Conservation (phyloP, 2,329 filamentous ascomycete species). For the Coniochaeta sp. region DNA sequence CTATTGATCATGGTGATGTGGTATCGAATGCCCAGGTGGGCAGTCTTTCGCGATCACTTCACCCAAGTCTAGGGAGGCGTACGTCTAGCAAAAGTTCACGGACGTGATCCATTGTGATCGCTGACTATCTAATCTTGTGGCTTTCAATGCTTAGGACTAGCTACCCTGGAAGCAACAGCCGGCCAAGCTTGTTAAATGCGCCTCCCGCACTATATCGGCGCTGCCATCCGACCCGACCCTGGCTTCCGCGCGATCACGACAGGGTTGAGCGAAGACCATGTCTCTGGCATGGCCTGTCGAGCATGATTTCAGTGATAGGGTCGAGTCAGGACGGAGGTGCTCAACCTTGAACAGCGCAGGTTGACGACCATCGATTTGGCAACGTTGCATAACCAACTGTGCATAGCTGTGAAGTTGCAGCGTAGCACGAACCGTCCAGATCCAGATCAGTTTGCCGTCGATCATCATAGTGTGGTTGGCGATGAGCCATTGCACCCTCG, state of each 20-base stretch:
- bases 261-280: too few species aligned
- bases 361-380: background rate
- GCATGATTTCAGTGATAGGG: background rate
- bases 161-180: background rate
- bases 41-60: background rate
- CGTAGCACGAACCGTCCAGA: background rate
- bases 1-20: background rate
- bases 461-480: background rate
- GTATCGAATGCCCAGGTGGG: background rate
- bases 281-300: too few species aligned
- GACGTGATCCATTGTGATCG: slow-evolving; percentile 3
- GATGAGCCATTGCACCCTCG: background rate
- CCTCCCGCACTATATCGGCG: background rate
- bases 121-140: slow-evolving; percentile 14
- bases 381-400: slow-evolving; percentile 1
- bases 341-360: background rate
- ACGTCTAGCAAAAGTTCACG: background rate
- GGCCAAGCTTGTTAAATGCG: background rate
- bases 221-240: background rate
- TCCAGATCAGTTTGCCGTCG: background rate
- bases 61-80: background rate
- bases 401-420: background rate
- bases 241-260: background rate
- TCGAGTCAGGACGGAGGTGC: background rate
- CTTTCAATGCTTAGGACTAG: slow-evolving; percentile 10